A percentile compares a stretch with the other conserved stretches of the same genome.
These are phyloP conservation scores for Senna siamea DNA, from an alignment of 306 rosid species.

Conservation along the genomic window DNA sequence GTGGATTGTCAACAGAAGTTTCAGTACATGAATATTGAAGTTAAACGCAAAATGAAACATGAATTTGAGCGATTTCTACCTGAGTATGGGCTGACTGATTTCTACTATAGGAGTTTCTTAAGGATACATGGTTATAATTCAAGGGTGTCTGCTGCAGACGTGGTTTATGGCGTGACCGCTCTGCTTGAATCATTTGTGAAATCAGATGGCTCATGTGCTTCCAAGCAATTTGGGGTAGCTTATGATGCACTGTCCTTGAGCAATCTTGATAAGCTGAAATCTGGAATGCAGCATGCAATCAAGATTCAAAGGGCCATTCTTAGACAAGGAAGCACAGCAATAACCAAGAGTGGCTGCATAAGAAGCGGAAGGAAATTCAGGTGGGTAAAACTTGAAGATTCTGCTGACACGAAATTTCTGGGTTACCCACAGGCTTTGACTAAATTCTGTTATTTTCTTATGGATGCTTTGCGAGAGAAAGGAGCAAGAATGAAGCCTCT, in stretches of 20 bases:
- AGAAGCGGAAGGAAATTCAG: constrained; percentile 91
- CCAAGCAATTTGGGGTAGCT: constrained; percentile 83
- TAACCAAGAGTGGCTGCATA: constrained; percentile 77
- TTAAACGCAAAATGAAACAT: constrained; percentile 77
- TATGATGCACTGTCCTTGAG: constrained; percentile 78
- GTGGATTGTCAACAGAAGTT: constrained; percentile 96
- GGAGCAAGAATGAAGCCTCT: constrained; percentile 97
- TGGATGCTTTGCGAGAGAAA: constrained; percentile 93
- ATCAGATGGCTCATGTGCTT: constrained; percentile 81
- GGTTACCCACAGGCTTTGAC: constrained; percentile 97
- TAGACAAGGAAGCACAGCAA: constrained; percentile 88
- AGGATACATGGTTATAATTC: constrained; percentile 80
- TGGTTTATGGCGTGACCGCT: constrained; percentile 96
- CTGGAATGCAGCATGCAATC: constrained; percentile 90
- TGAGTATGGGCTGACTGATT: constrained; percentile 86
- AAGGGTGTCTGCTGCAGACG: constrained; percentile 94
- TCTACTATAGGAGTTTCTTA: constrained; percentile 84
- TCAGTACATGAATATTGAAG: constrained; percentile 90
- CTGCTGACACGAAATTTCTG: constrained; percentile 62
- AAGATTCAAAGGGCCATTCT: constrained; percentile 84
- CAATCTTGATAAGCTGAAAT: constrained; percentile 76
- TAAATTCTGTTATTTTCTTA: constrained; percentile 83
- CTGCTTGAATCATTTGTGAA: constrained; percentile 82
- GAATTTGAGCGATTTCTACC: constrained; percentile 83
- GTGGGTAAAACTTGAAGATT: constrained; percentile 94